Conservation (phyloP, 192 early-diverging fungal species). For the Coemansia erecta region DNA sequence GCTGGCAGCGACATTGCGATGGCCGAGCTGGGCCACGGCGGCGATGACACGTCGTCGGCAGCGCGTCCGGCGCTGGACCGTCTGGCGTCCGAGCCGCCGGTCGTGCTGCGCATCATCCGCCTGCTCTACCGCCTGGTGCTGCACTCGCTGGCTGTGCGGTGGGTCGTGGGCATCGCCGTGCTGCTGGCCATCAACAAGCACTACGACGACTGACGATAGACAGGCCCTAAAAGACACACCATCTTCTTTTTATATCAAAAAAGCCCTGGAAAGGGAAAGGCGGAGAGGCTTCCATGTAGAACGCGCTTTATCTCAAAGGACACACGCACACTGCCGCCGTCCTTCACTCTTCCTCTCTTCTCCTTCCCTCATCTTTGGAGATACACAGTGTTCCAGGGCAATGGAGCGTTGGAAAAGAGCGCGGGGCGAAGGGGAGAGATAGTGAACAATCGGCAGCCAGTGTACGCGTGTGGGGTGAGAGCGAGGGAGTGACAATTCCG, state of each 20-base stretch:
- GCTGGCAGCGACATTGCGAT: constrained; percentile 13
- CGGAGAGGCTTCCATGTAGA: background rate
- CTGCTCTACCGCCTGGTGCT: constrained; percentile 10
- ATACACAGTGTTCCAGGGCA: no score
- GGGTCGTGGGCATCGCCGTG: background rate
- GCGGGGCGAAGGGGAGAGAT: no score
- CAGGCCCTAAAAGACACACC: background rate
- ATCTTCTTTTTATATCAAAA: background rate
- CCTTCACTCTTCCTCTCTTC: no score
- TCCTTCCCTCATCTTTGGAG: background rate
- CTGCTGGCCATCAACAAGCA: constrained; percentile 1
- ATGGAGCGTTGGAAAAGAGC: no score
- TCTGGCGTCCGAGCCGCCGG: constrained; percentile 14
- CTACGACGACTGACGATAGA: background rate
- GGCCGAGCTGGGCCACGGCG: constrained; percentile 15
- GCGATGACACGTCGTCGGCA: background rate
- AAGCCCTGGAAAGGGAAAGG: no score
- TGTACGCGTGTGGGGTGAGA: background rate
- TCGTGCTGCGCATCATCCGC: background rate
- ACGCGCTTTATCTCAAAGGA: background rate
- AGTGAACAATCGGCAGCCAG: no score
- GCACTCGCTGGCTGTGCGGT: constrained; percentile 10
- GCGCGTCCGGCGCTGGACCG: constrained; percentile 24
- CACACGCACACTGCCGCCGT: no score
- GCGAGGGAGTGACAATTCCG: background rate